phyloP scores from a whole-genome alignment of 768 basidiomycete genomes.

The Hysterangium stoloniferum region DNA sequence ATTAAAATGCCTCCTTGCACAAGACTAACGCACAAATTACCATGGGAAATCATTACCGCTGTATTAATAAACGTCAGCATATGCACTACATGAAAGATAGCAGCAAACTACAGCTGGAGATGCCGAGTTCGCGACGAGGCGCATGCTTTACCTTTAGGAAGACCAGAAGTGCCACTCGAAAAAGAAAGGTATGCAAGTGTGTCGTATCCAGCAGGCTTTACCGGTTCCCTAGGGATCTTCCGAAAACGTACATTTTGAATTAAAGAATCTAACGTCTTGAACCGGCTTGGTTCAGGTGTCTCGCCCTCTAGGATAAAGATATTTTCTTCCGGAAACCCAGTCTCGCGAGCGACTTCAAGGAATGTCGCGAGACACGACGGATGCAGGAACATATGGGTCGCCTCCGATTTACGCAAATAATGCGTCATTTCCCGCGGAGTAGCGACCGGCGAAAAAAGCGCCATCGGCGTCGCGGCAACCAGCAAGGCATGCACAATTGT shows the following conservation, averaged over 20 bases:
- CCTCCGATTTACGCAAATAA: slow-evolving; percentile 37
- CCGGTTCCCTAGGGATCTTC: slow-evolving; percentile 30
- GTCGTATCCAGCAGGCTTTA: slow-evolving; percentile 39
- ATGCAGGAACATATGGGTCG: slow-evolving; percentile 48
- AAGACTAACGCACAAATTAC: slow-evolving; percentile 45
- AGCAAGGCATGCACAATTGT: not conserved
- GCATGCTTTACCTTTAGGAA: slow-evolving; percentile 75
- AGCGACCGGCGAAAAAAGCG: slow-evolving; percentile 21
- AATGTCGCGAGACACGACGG: slow-evolving; percentile 36
- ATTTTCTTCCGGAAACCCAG: slow-evolving; percentile 16
- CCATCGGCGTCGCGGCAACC: not conserved
- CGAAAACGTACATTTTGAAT: not conserved
- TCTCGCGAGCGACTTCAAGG: slow-evolving; percentile 28
- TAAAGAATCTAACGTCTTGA: not conserved
- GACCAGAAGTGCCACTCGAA: slow-evolving; percentile 72
- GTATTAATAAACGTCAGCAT: too few species aligned
- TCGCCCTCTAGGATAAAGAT: slow-evolving; percentile 13
- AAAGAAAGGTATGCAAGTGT: slow-evolving; percentile 66
- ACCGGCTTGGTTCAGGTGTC: slow-evolving; percentile 10
- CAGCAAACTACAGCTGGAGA: not conserved
- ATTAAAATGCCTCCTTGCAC: slow-evolving; percentile 29
- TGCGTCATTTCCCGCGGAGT: slow-evolving; percentile 52
- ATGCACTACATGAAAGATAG: not conserved
- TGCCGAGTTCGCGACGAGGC: too few species aligned
- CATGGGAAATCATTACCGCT: slow-evolving; percentile 71